Evolutionary conservation across 73 alveolate species (phyloP), one percentile per base, ranked within the genome.

Genomic region (Symbiodinium pilosum): DNA sequence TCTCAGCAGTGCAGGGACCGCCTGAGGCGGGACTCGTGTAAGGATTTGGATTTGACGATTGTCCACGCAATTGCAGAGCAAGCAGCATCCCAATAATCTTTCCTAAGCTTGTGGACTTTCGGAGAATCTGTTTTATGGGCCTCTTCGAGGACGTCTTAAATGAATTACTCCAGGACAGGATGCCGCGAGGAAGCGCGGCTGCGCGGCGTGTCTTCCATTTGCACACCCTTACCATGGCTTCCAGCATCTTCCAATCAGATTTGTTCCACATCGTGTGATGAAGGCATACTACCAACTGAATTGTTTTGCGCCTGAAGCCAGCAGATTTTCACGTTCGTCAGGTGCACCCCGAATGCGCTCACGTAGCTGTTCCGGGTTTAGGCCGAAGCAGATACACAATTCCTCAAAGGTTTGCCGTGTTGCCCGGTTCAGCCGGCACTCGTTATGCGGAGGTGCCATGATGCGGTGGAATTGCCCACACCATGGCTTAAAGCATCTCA

Each of bases 381-480:
- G n/a, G n/a, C 59, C 59, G 59, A 47, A 6, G 14, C 14, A 14
- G 59, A 47, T 47, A 6, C 59, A 14, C n/a, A n/a, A n/a, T n/a
- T n/a, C n/a, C n/a, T 14, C 59, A 47, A 14, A 47, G 14, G 6
- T 14, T 47, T 47, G 14, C 6, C 21, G 21, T 47, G 59, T 47
- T 47, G 59, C 6, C 59, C 14, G 59, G 59, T 64, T 64, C 81
- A 14, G 18, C 30, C 81, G 81, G 81, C 81, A 28, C 39, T 38
- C 81, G 34, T 64, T 64, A 64, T 64, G 81, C 30, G 24, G 81
- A 64, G 81, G 81, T 64, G 81, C 81, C 81, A 64, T 64, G 81
- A 26, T 64, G 81, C 81, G 81, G 81, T 64, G 81, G 81, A 64
- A 64, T 64, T n/a, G 81, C 81, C 81, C 81, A 64, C 81, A n/a